A percentile compares a stretch with the other conserved stretches of the same genome.
Evolutionary conservation across 768 basidiomycete species (phyloP).

Genomic region (Dentipellis fragilis): DNA sequence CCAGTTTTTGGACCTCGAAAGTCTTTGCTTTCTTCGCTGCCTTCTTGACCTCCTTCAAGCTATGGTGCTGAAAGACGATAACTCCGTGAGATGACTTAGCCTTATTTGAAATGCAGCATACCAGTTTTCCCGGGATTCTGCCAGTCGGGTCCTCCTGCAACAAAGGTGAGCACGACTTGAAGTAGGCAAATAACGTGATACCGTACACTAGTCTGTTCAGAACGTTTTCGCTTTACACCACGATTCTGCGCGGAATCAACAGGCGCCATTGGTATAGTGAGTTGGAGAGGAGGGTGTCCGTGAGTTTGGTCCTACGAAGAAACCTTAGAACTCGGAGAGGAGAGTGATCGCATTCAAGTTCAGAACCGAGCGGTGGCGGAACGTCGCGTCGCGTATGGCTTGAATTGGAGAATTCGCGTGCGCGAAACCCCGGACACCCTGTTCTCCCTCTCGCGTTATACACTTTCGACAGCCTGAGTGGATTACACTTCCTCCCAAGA

Average conservation of each 20-base stretch:
- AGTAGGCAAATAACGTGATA: background rate
- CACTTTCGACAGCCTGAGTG: no score
- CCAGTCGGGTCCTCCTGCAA: slow-evolving; percentile 3
- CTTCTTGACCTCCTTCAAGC: slow-evolving; percentile 60
- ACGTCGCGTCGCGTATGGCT: no score
- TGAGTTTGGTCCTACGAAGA: no score
- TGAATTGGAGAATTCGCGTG: no score
- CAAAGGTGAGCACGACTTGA: background rate
- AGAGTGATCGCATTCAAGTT: no score
- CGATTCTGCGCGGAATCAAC: background rate
- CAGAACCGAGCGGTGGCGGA: no score
- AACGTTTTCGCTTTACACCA: slow-evolving; percentile 6
- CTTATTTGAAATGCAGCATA: background rate
- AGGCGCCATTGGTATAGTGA: no score
- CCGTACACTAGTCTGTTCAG: slow-evolving; percentile 1
- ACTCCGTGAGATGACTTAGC: background rate
- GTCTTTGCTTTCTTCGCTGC: slow-evolving; percentile 72
- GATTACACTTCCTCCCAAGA: no score
- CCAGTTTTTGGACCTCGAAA: slow-evolving; percentile 73
- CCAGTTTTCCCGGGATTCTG: slow-evolving; percentile 6
- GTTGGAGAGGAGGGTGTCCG: no score
- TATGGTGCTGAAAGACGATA: slow-evolving; percentile 49
- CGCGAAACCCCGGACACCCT: no score
- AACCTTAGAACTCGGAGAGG: no score
- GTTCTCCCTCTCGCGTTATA: no score